Evolutionary conservation across 208 protist genomes (phyloP).

Genomic region (Crithidia brevicula): DNA sequence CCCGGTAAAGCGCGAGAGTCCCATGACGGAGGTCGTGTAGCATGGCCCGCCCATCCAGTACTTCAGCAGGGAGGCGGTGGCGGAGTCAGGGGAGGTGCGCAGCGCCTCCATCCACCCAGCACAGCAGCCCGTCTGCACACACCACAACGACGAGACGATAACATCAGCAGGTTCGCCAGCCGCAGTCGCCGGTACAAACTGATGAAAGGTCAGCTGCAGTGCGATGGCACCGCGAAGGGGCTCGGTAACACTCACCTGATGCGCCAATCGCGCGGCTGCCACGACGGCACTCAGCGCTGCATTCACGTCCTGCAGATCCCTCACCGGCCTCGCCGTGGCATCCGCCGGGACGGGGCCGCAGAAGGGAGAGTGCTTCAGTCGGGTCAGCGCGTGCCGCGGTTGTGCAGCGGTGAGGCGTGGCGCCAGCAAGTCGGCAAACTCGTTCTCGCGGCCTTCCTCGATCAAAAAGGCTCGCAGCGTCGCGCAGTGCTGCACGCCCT

Average conservation of each 20-base stretch:
- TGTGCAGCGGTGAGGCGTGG: neutral
- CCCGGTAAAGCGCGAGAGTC: conserved; percentile 25
- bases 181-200: conserved; percentile 25
- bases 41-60: conserved; percentile 47
- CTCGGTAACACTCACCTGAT: conserved; percentile 3
- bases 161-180: conserved; percentile 22
- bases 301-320: conserved; percentile 37
- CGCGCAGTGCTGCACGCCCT: conserved; percentile 27
- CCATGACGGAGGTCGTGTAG: conserved; percentile 39
- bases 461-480: conserved; percentile 36
- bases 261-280: neutral
- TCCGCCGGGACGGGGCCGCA: conserved; percentile 37
- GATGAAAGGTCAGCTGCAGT: conserved; percentile 45
- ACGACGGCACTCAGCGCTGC: conserved; percentile 20
- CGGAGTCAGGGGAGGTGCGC: conserved; percentile 3
- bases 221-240: conserved; percentile 31
- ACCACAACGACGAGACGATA: conserved; percentile 45
- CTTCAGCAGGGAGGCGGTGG: conserved; percentile 23
- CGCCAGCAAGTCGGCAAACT: conserved; percentile 37
- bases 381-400: conserved; percentile 15
- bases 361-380: conserved; percentile 45
- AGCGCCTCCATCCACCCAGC: conserved; percentile 17
- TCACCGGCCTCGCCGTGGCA: conserved; percentile 25
- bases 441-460: conserved; percentile 11
- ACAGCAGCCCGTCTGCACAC: conserved; percentile 30